Percentiles rank a stretch among this genome's conserved stretches.
Conservation (phyloP, 2,329 filamentous ascomycete genomes). For the Fusarium nygamai region DNA sequence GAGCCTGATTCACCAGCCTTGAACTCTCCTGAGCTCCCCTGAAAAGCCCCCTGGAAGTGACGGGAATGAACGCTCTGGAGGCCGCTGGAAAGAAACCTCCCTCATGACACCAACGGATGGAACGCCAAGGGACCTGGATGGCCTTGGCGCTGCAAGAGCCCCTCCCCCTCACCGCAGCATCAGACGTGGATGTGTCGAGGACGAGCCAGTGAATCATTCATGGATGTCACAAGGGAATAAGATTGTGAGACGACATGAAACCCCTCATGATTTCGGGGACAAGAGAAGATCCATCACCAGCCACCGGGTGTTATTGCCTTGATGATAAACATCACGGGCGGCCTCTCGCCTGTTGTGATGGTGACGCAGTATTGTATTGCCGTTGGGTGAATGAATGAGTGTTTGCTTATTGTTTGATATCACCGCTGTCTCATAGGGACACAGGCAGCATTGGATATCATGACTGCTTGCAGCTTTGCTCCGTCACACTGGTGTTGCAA, state of each 20-base stretch:
- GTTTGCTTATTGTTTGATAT: neutral
- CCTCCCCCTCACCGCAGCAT: slow-evolving; percentile 35
- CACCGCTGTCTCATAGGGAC: neutral
- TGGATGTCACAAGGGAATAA: slow-evolving; percentile 19
- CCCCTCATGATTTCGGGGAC: slow-evolving; percentile 4
- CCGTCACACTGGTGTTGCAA: slow-evolving; percentile 16
- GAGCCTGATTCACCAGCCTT: slow-evolving; percentile 21
- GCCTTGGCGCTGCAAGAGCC: slow-evolving; percentile 35
- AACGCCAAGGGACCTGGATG: slow-evolving; percentile 33
- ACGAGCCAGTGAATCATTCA: slow-evolving; percentile 23
- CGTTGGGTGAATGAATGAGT: neutral
- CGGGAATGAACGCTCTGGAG: slow-evolving; percentile 17
- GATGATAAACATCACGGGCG: slow-evolving; percentile 10
- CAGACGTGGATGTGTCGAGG: slow-evolving; percentile 13
- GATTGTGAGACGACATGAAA: slow-evolving; percentile 28
- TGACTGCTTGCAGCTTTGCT: slow-evolving; percentile 16
- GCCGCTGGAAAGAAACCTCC: slow-evolving; percentile 15
- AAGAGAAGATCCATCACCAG: neutral
- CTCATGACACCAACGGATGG: neutral
- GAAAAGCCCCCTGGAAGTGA: slow-evolving; percentile 6
- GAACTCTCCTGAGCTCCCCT: slow-evolving; percentile 2
- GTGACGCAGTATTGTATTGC: neutral
- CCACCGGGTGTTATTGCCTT: neutral
- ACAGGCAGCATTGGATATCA: slow-evolving; percentile 6
- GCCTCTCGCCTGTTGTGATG: slow-evolving; percentile 21